Conservation (phyloP, 1,139 yeast species). For the Scheffersomyces titani region DNA sequence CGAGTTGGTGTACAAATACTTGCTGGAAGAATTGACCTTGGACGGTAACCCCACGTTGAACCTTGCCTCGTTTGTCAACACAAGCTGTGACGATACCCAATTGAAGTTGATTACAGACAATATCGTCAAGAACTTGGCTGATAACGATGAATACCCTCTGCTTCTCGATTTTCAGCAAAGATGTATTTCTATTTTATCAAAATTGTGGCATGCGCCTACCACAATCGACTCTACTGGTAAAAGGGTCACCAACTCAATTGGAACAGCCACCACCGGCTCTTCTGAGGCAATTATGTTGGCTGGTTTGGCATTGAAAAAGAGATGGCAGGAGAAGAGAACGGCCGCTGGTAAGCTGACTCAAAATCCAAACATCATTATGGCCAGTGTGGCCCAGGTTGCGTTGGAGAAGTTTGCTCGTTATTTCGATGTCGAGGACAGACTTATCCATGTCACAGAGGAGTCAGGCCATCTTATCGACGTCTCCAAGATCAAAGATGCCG, state of each 20-base stretch:
- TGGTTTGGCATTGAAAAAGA: constrained; percentile 87
- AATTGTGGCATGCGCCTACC: constrained; percentile 78
- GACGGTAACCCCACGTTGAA: constrained; percentile 87
- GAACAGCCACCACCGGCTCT: constrained; percentile 92
- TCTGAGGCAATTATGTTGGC: constrained; percentile 94
- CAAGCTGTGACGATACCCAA: constrained; percentile 54
- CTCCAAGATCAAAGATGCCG: constrained; percentile 55
- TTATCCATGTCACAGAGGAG: constrained; percentile 62
- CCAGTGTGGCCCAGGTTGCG: constrained; percentile 94
- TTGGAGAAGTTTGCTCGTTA: constrained; percentile 91
- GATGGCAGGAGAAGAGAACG: constrained; percentile 73
- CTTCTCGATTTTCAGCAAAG: constrained; percentile 77
- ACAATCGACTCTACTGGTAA: constrained; percentile 28
- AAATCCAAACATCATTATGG: constrained; percentile 88
- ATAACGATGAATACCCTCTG: constrained; percentile 91
- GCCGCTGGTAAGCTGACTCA: constrained; percentile 59
- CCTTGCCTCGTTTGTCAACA: constrained; percentile 87
- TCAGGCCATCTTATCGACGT: constrained; percentile 68
- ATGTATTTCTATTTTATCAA: constrained; percentile 76
- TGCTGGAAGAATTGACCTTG: constrained; percentile 71
- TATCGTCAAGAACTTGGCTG: constrained; percentile 84
- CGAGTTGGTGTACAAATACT: constrained; percentile 57
- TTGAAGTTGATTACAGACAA: constrained; percentile 62
- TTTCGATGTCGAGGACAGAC: constrained; percentile 85
- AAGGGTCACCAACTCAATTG: constrained; percentile 53